These are phyloP conservation scores for Dysphania ambrosioides DNA, from an alignment of 148 eudicot genomes.

Conservation along the genomic window DNA sequence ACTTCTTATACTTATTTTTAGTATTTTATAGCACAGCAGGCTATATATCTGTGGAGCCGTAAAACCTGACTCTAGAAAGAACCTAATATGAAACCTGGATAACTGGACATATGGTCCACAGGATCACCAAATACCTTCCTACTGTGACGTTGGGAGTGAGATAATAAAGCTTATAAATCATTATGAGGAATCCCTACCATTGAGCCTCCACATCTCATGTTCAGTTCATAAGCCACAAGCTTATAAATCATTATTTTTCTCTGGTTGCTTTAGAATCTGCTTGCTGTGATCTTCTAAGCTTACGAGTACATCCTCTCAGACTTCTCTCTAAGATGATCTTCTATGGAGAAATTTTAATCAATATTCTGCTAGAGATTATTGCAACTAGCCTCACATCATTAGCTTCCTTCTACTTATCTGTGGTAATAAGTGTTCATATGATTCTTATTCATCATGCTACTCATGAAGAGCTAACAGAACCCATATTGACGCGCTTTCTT, in stretches of 20 bases:
- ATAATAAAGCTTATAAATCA: neutral
- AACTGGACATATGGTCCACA: neutral
- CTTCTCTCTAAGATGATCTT: neutral
- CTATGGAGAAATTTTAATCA: neutral
- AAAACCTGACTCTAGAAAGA: neutral
- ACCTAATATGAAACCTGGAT: neutral
- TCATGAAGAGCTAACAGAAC: neutral
- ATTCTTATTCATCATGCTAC: neutral
- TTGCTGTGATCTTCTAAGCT: neutral
- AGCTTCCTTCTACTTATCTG: neutral
- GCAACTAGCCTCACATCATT: neutral
- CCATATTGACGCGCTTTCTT: neutral
- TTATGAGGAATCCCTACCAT: neutral
- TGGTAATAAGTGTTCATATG: neutral
- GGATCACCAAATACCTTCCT: neutral
- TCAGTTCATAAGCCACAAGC: neutral
- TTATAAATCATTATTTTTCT: too few relatives aligned
- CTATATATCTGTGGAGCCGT: neutral
- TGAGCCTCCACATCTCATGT: neutral
- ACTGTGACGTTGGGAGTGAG: neutral
- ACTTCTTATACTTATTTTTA: neutral
- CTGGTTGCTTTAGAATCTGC: neutral
- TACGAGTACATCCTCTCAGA: neutral
- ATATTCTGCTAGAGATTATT: neutral
- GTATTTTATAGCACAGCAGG: neutral